A percentile compares a stretch with the other conserved stretches of the same genome.
phyloP scores from a whole-genome alignment of 345 rosid species.

The Pseudoturritis turrita region DNA sequence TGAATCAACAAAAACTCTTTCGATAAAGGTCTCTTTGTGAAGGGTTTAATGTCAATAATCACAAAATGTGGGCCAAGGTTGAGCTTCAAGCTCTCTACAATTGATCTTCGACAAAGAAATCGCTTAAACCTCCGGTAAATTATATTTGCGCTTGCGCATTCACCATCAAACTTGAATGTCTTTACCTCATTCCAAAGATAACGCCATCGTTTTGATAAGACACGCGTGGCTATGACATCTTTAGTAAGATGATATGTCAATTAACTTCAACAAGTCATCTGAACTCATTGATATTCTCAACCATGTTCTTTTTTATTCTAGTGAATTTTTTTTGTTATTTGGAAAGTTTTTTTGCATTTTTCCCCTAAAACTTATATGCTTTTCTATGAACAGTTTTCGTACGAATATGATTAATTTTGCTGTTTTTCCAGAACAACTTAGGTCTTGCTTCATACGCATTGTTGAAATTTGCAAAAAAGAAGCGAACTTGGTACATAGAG shows the following conservation, averaged over 20 bases:
- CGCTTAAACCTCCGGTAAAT: not conserved
- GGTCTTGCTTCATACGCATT: no score
- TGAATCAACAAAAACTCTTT: no score
- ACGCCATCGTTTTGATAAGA: not conserved
- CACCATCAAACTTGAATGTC: not conserved
- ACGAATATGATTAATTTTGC: no score
- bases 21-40: no score
- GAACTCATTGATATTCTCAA: not conserved
- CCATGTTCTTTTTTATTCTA: not conserved
- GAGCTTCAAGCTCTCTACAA: not conserved
- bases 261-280: not conserved
- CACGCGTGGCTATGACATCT: not conserved
- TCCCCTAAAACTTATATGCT: no score
- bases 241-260: not conserved
- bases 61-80: not conserved
- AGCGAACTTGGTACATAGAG: no score
- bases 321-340: no score
- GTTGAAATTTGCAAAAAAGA: no score
- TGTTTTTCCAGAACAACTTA: no score
- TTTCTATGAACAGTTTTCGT: no score
- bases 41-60: not conserved
- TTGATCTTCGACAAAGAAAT: not conserved
- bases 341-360: no score
- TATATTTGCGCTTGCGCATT: fast-evolving
- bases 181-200: not conserved